Conservation (phyloP, 805 yeast genomes). For the Candida dajiaensis region DNA sequence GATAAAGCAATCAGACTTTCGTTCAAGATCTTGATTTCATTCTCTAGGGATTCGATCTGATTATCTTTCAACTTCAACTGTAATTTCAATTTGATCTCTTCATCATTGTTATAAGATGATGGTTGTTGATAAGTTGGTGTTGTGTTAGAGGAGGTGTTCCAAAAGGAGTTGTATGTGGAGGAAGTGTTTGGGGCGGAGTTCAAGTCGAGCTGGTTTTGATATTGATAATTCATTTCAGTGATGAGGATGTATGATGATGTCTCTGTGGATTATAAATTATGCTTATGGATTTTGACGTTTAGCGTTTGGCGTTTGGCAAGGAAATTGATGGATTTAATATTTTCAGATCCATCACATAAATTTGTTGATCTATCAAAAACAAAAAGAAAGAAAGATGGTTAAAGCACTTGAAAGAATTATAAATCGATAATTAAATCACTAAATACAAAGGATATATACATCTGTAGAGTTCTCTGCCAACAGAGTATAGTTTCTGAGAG, state of each 20-base stretch:
- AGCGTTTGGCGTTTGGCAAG: no score
- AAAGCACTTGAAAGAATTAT: no score
- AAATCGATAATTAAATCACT: no score
- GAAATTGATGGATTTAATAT: no score
- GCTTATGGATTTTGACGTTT: no score
- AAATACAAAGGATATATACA: no score
- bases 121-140: slow-evolving; percentile 1
- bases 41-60: slow-evolving; percentile 39
- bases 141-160: neutral
- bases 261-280: no score
- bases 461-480: no score
- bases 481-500: no score
- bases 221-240: neutral
- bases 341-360: no score
- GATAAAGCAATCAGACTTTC: slow-evolving; percentile 14
- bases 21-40: slow-evolving; percentile 35
- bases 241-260: neutral
- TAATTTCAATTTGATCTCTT: slow-evolving; percentile 37
- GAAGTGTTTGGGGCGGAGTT: neutral
- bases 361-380: no score
- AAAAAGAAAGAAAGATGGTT: no score
- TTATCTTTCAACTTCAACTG: slow-evolving; percentile 52
- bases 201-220: neutral
- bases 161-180: neutral
- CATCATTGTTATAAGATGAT: slow-evolving; percentile 1